Evolutionary conservation across 495 filamentous ascomycete species (phyloP).

Genomic region (Haplographium delicatum): DNA sequence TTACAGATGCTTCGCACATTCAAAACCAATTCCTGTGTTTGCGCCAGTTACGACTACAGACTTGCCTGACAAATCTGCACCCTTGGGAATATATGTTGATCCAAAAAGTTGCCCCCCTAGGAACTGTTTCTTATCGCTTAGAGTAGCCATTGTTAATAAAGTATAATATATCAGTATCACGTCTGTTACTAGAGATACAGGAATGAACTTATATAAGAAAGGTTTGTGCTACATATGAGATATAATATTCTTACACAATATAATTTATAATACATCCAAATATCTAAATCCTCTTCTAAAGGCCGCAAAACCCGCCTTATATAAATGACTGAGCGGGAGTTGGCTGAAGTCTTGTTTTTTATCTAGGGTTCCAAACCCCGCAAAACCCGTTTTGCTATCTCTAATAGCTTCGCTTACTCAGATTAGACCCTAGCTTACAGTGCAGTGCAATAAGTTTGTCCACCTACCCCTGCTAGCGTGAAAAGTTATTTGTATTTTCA

Average conservation of each 20-base stretch:
- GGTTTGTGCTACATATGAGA: not conserved
- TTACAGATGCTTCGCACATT: slow-evolving; percentile 36
- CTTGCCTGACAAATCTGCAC: slow-evolving; percentile 22
- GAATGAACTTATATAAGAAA: not conserved
- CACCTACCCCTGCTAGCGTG: no score
- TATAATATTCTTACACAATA: not conserved
- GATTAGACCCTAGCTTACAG: no score
- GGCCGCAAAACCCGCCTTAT: not conserved
- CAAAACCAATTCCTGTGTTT: slow-evolving; percentile 46
- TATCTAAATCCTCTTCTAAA: no score
- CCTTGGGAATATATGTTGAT: not conserved
- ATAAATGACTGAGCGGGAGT: not conserved
- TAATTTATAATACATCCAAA: not conserved
- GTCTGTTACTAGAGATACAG: not conserved
- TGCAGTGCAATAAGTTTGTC: no score
- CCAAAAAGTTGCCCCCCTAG: slow-evolving; percentile 6
- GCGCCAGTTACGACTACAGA: slow-evolving; percentile 51
- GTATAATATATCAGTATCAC: no score
- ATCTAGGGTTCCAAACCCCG: not conserved
- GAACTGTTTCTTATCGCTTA: not conserved
- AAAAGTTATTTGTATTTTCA: no score
- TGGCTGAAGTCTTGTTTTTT: not conserved
- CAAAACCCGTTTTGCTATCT: no score
- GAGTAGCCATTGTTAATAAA: slow-evolving; percentile 3
- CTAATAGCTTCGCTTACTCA: no score